Conservation (phyloP, 306 rosid genomes). For the Arachis stenosperma region DNA sequence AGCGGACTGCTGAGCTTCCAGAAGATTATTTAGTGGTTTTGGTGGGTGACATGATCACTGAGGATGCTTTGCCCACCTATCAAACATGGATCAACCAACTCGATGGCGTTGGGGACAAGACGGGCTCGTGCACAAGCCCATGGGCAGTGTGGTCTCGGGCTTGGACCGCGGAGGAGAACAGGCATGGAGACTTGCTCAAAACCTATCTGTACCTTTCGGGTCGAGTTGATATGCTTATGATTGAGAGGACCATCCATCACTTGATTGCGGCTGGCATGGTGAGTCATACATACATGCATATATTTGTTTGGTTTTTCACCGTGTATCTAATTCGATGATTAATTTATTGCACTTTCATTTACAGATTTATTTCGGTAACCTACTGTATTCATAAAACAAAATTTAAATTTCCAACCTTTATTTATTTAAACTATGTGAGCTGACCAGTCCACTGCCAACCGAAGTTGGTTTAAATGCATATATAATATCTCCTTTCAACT, state of each 20-base stretch:
- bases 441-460: no score
- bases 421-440: no score
- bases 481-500: no score
- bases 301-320: no score
- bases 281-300: background rate
- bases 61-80: slow-evolving; percentile 76
- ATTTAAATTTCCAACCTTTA: no score
- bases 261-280: slow-evolving; percentile 73
- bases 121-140: slow-evolving; percentile 57
- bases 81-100: slow-evolving; percentile 63
- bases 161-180: slow-evolving; percentile 82
- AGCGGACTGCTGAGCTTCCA: slow-evolving; percentile 62
- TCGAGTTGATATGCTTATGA: slow-evolving; percentile 69
- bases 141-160: slow-evolving; percentile 73
- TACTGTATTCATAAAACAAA: no score
- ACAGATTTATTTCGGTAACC: no score
- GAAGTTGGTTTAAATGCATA: no score
- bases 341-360: no score
- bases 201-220: slow-evolving; percentile 65
- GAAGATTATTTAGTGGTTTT: slow-evolving; percentile 71
- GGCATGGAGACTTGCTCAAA: slow-evolving; percentile 71
- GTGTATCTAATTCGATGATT: no score
- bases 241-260: slow-evolving; percentile 63
- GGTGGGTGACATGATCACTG: slow-evolving; percentile 69
- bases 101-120: slow-evolving; percentile 65